phyloP scores from a whole-genome alignment of 2,329 filamentous ascomycete genomes.

The Grosmannia clavigera region DNA sequence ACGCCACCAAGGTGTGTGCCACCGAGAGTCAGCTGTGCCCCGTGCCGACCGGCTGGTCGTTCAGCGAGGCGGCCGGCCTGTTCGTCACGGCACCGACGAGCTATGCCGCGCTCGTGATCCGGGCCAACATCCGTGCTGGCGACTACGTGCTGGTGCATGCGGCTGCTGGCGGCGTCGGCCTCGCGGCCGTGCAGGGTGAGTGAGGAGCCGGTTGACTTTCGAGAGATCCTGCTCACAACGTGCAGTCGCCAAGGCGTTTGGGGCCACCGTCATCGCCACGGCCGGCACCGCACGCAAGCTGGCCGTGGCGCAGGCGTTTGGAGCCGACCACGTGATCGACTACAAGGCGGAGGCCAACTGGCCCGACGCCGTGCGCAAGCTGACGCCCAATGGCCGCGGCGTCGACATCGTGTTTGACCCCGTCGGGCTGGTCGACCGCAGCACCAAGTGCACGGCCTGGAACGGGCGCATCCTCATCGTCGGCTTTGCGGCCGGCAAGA shows the following conservation, averaged over 20 bases:
- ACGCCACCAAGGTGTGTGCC: slow-evolving; percentile 62
- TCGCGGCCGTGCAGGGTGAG: slow-evolving; percentile 72
- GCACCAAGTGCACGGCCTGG: slow-evolving; percentile 87
- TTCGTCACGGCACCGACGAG: slow-evolving; percentile 88
- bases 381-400: slow-evolving; percentile 59
- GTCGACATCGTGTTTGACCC: slow-evolving; percentile 95
- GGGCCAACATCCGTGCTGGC: slow-evolving; percentile 64
- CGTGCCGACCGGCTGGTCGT: slow-evolving; percentile 71
- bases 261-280: slow-evolving; percentile 86
- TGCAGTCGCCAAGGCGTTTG: slow-evolving; percentile 74
- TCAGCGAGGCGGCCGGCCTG: slow-evolving; percentile 72
- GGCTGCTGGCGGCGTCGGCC: slow-evolving; percentile 79
- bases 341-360: slow-evolving; percentile 56
- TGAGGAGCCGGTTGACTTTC: not conserved
- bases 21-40: slow-evolving; percentile 56
- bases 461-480: slow-evolving; percentile 80
- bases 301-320: slow-evolving; percentile 64
- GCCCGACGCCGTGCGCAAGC: slow-evolving; percentile 57
- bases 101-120: slow-evolving; percentile 69
- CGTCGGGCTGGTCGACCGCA: slow-evolving; percentile 77
- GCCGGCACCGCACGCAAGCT: slow-evolving; percentile 72
- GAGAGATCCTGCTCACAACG: not conserved
- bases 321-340: slow-evolving; percentile 72
- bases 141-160: slow-evolving; percentile 88
- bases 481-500: slow-evolving; percentile 74